Base-by-base conservation (phyloP, 176 grass and related monocot species). In the Eremochloa ophiuroides region DNA sequence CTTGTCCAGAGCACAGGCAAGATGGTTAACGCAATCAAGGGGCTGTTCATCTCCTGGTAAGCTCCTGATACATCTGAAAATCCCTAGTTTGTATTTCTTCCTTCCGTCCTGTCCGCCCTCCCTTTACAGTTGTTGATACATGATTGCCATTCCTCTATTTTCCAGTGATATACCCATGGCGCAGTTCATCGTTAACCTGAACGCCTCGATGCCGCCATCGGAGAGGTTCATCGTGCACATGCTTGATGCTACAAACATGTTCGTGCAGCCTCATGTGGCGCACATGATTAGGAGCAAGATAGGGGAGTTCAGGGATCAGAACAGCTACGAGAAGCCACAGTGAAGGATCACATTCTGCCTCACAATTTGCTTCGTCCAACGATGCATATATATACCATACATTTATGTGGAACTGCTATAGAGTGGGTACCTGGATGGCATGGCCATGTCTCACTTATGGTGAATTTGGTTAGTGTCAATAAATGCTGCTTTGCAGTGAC, bases 11-110 rank as follows among this genome's bases (percentile, higher is more conserved):
- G 23, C 72, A 53, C 55, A 55, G 10, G 16, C 26, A 86, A 88
- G 22, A 95, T 98, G 95, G 95, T 94, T 75, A 98, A 98, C 22
- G 95, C 95, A 56, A 85, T 94, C 42, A 98, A 98, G 85, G 92
- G 95, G 20, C 23, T 97, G 81, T 94, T 98, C 64, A 89, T 98
- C 69, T 98, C 95, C 80, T 98, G 95, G 95, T 93, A 84, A 84
- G 74, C 41, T 71, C 38, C 4, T n/a, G 30, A 23, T 31, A 7
- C 4, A 62, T 26, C 58, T 78, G 40, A 28, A 56, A 23, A 50
- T 70, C 25, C 7, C 20, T 25, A 15, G 1, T 44, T 59, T 26
- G n/a, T 9, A 17, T 84, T 59, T 26, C 37, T 58, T 25, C 2
- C 12, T 48, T 76, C 40, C 43, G 9, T 3, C 58, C 23, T 80